phyloP scores from a whole-genome alignment of 2,329 filamentous ascomycete species.

The Xylaria sp. region DNA sequence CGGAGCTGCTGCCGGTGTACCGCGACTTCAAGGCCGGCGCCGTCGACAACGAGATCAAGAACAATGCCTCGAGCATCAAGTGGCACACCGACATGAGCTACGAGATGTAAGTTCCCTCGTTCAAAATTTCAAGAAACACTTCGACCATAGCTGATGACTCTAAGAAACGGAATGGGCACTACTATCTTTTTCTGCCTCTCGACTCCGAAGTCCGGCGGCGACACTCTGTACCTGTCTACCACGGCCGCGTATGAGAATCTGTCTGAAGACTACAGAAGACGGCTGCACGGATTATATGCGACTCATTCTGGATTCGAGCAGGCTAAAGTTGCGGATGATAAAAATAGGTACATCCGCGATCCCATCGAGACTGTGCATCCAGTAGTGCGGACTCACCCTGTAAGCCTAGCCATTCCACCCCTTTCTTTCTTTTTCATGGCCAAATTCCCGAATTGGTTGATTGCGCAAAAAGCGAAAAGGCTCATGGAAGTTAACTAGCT shows the following conservation, averaged over 20 bases:
- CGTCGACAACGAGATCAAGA: conserved; percentile 30
- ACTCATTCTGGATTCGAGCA: conserved; percentile 26
- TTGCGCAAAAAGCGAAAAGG: too few species aligned
- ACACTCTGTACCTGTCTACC: conserved; percentile 22
- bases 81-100: conserved; percentile 34
- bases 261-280: conserved; percentile 18
- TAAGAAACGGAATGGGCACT: conserved; percentile 23
- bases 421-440: too few species aligned
- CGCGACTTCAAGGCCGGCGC: conserved; percentile 19
- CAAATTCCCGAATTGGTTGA: too few species aligned
- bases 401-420: conserved; percentile 24
- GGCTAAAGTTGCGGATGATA: conserved; percentile 16
- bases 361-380: conserved; percentile 36
- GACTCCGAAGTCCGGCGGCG: conserved; percentile 26
- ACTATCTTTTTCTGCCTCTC: conserved; percentile 29
- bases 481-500: conserved; percentile 13
- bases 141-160: not conserved
- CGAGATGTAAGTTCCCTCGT: conserved; percentile 14
- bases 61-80: conserved; percentile 32
- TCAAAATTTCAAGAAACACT: not conserved
- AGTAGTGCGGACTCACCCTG: conserved; percentile 35
- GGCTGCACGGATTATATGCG: conserved; percentile 24
- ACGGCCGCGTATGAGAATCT: conserved; percentile 28
- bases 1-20: conserved; percentile 14
- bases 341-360: conserved; percentile 28